These are phyloP conservation scores for Stemphylium vesicarium DNA, from an alignment of 2,329 filamentous ascomycete genomes.

Conservation along the genomic window DNA sequence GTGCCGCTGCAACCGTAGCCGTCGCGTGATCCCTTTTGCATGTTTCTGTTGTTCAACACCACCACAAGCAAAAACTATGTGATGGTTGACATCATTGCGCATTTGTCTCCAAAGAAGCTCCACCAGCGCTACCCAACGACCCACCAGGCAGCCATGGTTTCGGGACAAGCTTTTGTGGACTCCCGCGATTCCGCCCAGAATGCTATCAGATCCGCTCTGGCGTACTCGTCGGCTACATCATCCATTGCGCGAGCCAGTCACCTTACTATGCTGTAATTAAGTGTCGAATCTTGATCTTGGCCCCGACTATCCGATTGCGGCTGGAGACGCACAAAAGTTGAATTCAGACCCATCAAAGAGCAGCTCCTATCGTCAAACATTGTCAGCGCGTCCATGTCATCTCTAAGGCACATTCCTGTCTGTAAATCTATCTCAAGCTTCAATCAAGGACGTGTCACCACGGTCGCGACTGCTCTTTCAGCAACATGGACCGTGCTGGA, in stretches of 20 bases:
- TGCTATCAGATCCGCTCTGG: background rate
- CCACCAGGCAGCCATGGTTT: constrained; percentile 3
- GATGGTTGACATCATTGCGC: constrained; percentile 15
- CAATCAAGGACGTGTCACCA: background rate
- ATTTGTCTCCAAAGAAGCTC: constrained; percentile 1
- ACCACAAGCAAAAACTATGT: background rate
- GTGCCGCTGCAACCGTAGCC: constrained; percentile 9
- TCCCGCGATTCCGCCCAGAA: background rate
- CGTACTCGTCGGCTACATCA: too few species aligned
- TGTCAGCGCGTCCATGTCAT: too few species aligned
- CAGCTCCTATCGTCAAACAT: too few species aligned
- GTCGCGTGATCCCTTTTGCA: background rate
- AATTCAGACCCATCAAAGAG: too few species aligned
- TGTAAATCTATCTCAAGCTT: background rate
- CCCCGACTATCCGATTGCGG: too few species aligned
- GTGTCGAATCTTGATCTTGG: too few species aligned
- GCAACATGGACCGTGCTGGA: constrained; percentile 15
- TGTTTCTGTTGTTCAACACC: background rate
- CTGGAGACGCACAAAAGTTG: too few species aligned
- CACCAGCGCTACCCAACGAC: constrained; percentile 10
- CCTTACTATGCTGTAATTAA: too few species aligned
- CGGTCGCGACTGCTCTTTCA: background rate
- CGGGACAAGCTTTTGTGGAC: constrained; percentile 10
- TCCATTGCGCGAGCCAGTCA: too few species aligned
- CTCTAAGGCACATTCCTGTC: too few species aligned